Evolutionary conservation across 2,329 filamentous ascomycete genomes (phyloP), one percentile per base, ranked within the genome.

Genomic region (Diaporthe caulivora): DNA sequence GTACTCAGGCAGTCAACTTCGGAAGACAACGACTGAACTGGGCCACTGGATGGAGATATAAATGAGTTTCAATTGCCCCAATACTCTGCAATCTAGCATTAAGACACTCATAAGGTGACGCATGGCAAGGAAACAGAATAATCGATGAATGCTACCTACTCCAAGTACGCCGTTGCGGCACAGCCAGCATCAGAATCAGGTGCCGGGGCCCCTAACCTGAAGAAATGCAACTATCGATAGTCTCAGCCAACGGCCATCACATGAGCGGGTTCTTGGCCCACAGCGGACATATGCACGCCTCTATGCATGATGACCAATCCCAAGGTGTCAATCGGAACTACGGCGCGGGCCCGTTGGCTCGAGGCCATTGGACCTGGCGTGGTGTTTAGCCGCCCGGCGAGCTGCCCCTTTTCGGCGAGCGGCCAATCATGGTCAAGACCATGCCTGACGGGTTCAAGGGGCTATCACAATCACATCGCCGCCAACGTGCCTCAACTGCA

Each of bases 391-490:
- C 69, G 69, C 69, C 69, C 44, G 55, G 55, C 31, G 4, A 53
- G 55, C 44, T 62, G 55, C 69, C 69, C 68, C 24, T 58, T 70
- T 62, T 51, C 24, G 37, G 55, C 24, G 18, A 21, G 26, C 15
- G 21, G 21, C 69, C 69, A 71, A 71, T 71, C 55, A 53, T 24
- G 49, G 31, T 29, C 24, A 34, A 21, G n/a, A 40, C 44, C 47
- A n/a, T 13, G 69, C 31, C 29, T 51, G 49, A 54, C 34, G 40
- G 44, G 57, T 70, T 51, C n/a, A 60, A 70, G 68, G 54, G 68
- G 55, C 57, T 53, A 40, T 71, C 55, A 71, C 68, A 60, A 62
- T 62, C 68, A 71, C 68, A 71, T 62, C 44, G 49, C 68, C 55
- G 44, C 68, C 68, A 71, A 62, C 44, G 26, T 53, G 42, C n/a